Evolutionary conservation across 2,329 filamentous ascomycete species (phyloP).

Genomic region (Paradendryphiella salina): DNA sequence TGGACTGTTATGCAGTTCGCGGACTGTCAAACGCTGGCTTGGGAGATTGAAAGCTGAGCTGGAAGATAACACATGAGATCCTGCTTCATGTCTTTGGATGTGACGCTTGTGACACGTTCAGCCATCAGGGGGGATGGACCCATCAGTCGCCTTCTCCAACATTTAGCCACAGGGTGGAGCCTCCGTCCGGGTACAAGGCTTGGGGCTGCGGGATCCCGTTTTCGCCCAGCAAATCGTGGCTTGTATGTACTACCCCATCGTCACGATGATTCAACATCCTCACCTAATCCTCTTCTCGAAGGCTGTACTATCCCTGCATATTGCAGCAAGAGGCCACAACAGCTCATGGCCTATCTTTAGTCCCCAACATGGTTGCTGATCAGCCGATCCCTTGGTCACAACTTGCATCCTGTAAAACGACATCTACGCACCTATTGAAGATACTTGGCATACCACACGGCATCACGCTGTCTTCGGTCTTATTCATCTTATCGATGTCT

Average conservation of each 20-base stretch:
- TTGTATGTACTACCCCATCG: conserved; percentile 1
- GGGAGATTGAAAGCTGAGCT: conserved; percentile 34
- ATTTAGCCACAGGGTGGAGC: background rate
- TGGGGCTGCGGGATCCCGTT: background rate
- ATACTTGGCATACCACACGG: too few relatives aligned
- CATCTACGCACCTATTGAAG: too few relatives aligned
- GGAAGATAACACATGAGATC: background rate
- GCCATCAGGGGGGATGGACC: background rate
- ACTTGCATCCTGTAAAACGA: background rate
- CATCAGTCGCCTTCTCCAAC: background rate
- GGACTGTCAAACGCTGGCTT: conserved; percentile 38
- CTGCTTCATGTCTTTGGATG: background rate
- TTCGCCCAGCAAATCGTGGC: conserved; percentile 1
- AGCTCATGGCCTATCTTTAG: background rate
- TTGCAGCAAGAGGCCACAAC: background rate
- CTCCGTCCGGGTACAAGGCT: background rate
- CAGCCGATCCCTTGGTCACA: background rate
- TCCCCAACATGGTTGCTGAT: background rate
- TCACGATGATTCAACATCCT: background rate
- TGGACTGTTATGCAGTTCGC: conserved; percentile 44
- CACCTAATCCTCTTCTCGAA: background rate
- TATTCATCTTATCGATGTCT: too few relatives aligned
- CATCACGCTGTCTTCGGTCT: too few relatives aligned
- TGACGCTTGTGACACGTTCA: background rate
- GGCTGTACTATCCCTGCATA: background rate